Evolutionary conservation across 495 filamentous ascomycete species (phyloP).

Genomic region (Clavariopsis aquatica): DNA sequence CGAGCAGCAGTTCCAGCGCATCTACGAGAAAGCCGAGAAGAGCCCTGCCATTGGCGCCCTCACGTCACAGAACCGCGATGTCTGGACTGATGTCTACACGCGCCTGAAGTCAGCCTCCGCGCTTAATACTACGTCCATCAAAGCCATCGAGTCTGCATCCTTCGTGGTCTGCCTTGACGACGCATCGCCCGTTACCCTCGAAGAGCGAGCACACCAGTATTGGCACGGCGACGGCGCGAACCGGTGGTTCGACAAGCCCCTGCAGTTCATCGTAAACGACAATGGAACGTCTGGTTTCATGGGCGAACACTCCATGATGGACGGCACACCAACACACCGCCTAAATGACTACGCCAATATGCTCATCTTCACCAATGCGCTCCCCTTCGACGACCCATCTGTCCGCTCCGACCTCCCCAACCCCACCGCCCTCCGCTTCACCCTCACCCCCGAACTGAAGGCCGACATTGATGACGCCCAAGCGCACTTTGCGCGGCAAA

Average conservation of each 20-base stretch:
- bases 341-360: constrained; percentile 92
- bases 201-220: constrained; percentile 94
- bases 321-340: constrained; percentile 94
- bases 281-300: constrained; percentile 98
- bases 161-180: constrained; percentile 96
- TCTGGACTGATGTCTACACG: constrained; percentile 82
- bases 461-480: constrained; percentile 73
- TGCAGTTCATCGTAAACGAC: constrained; percentile 97
- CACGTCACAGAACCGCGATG: constrained; percentile 88
- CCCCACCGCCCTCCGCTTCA: constrained; percentile 74
- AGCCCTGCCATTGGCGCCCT: constrained; percentile 77
- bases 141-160: constrained; percentile 83
- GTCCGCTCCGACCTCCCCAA: constrained; percentile 84
- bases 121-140: constrained; percentile 71
- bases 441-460: constrained; percentile 68
- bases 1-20: constrained; percentile 79
- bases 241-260: constrained; percentile 97
- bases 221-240: constrained; percentile 97
- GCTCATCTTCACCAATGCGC: constrained; percentile 85
- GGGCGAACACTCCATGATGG: constrained; percentile 99
- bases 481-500: constrained; percentile 74
- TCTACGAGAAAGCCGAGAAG: constrained; percentile 75
- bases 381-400: constrained; percentile 74
- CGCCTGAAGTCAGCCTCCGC: constrained; percentile 72
- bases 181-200: constrained; percentile 85